Base-by-base conservation (phyloP, 108 stramenopile species). In the Cyclotella kingstonii region DNA sequence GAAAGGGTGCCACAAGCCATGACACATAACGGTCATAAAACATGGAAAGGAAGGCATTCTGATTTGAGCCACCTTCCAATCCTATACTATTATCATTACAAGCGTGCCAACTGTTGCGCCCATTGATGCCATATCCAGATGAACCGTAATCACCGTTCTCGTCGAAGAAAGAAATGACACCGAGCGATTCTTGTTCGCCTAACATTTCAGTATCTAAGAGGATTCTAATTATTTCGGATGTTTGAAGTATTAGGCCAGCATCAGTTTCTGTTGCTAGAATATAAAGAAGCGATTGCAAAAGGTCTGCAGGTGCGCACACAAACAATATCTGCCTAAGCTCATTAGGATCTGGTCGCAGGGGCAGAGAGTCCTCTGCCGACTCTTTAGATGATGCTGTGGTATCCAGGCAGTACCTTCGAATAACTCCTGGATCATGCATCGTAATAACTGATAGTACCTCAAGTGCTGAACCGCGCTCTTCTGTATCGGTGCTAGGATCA, bases 1-100 rank as follows among this genome's bases (percentile, higher is more conserved):
- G 84, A 65, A 94, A 94, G 18, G 89, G 86, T 25, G 84, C 81
- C 29, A 77, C 87, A 33, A 90, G 80, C 92, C 89, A 94, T 46
- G 72, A 79, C 1, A 90, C 47, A 60, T 89, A 90, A 31, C 84
- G 81, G 28, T 94, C 87, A 55, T 90, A 94, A 64, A 90, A 94
- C 43, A 89, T 55, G 19, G 84, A 73, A 5, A 94, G 68, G 48
- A 94, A 94, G 9, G 80, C 74, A 45, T 89, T 89, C 50, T 86
- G 85, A 17, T 90, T 87, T 12, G 73, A 67, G 2, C 25, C 28
- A 15, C 34, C 28, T 63, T 57, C 0, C 31, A 56, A 3, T 38
- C 54, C 10, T 53, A 47, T 12, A 70, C 63, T 0, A 52, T 45
- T 34, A 40, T 54, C 34, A 22, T 34, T 8, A 12, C 8, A 40